Base-by-base conservation (phyloP, 2,329 filamentous ascomycete species). In the Aspergillus costaricaensis region DNA sequence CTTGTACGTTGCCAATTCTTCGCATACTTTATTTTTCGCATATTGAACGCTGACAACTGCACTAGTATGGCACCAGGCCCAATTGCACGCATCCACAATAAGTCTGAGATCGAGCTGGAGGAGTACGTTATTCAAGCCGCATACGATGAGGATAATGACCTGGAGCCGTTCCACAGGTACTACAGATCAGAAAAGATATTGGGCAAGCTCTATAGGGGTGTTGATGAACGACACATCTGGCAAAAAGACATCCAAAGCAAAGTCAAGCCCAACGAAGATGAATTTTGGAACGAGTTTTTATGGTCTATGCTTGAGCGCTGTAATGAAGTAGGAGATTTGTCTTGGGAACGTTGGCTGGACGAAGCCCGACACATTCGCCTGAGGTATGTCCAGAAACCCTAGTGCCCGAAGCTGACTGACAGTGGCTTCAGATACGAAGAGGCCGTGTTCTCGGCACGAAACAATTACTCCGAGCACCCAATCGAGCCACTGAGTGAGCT, bases 141-240 rank as follows among this genome's bases (percentile, higher is more conserved):
- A 1, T 78, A 79, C 3, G 76, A 81, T 62, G 75, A 78, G 0
- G 77, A 80, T 5, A 79, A 82, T 15, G 78, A 84, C 27, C 75
- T 78, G 1, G 75, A 78, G 0, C 77, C 80, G 0, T 75, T 66
- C 5, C 78, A 81, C 25, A 74, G 76, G 3, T 94, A 87, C 70
- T 93, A 95, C 71, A 75, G 74, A 32, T 92, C 88, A 1, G 67
- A 85, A 0, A 91, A 91, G 65, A 80, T 89, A 0, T 81, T 95
- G 0, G 91, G 91, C 0, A 75, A 81, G 4, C 79, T 96, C 0
- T 95, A 90, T 70, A 85, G 90, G 1, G 83, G 82, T 0, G 87
- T 96, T 10, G 86, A 96, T 66, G 91, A 95, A 72, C 80, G 81
- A 49, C 81, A 83, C 55, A 89, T 93, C 47, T 71, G 61, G 65